Evolutionary conservation across 768 basidiomycete genomes (phyloP), one percentile per base, ranked within the genome.

Genomic region (Pleurotus eryngii): DNA sequence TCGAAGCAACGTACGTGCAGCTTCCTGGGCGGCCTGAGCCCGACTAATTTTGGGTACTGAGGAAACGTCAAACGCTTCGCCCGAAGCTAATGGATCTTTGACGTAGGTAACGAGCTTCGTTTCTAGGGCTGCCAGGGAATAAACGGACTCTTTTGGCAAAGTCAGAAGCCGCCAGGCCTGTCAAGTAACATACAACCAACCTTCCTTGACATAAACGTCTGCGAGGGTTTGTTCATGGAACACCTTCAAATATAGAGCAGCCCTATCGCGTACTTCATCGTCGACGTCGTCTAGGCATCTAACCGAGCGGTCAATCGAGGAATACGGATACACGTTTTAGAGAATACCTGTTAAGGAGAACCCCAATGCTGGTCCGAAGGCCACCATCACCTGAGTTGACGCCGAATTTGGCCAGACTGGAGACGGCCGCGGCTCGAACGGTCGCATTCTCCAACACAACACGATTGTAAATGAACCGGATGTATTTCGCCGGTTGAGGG

Each of bases 401-500:
- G 56, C 97, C 97, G 63, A 99, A 98, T 75, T 98, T 98, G 53
- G 94, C 97, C 69, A 99, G 75, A 64, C 90, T 92, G 17, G 92
- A 80, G 8, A 99, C 96, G 20, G 97, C 97, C 1, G 97, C 97
- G 17, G 97, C 96, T 60, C 97, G 81, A 50, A 99, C 97, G 46
- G 95, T 95, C 4, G 97, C 94, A 64, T 98, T 99, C 74, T 99
- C 97, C 65, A 99, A 76, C 14, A 99, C 95, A 20, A 99, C 97
- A 26, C 97, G 94, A 74, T 99, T 99, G 75, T 99, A 99, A 68
- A 99, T 99, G 79, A 95, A 98, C 45, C 97, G 90, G 69, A 99
- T 99, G 70, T 96, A 99, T 74, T 98, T 98, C 51, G 93, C 89
- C 9, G 97, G 97, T 70, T 97, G 91, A n/a, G 89, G 86, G 26